Evolutionary conservation across 2,329 filamentous ascomycete species (phyloP).

Genomic region (Pestalotiopsis sp.): DNA sequence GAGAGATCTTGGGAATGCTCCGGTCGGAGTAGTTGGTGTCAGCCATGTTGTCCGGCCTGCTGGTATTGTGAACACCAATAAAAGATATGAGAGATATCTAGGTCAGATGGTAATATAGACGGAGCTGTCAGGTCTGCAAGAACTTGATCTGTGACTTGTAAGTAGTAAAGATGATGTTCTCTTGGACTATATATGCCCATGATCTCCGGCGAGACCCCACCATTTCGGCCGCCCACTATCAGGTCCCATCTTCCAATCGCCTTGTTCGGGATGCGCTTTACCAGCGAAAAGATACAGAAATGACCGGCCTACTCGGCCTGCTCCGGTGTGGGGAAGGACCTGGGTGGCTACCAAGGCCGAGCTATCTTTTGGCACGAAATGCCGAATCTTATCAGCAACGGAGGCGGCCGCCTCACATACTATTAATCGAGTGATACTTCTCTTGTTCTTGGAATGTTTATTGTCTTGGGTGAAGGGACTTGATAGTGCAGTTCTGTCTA

Average conservation of each 20-base stretch:
- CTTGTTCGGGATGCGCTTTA: background rate
- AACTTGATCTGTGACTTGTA: background rate
- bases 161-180: background rate
- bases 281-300: background rate
- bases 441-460: background rate
- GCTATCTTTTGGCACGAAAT: conserved; percentile 6
- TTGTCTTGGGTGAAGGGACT: background rate
- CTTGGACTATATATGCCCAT: background rate
- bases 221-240: background rate
- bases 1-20: conserved; percentile 54
- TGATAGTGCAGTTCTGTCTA: background rate
- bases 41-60: conserved; percentile 22
- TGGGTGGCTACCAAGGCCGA: background rate
- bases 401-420: conserved; percentile 6
- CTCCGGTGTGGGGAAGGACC: conserved; percentile 9
- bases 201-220: background rate
- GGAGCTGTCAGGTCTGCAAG: background rate
- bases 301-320: conserved; percentile 1
- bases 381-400: conserved; percentile 6
- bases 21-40: conserved; percentile 43
- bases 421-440: background rate
- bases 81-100: background rate
- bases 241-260: background rate
- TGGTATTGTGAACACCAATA: background rate
- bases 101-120: background rate